These are phyloP conservation scores for Naganishia liquefaciens DNA, from an alignment of 1,284 basidiomycete species.

Conservation along the genomic window DNA sequence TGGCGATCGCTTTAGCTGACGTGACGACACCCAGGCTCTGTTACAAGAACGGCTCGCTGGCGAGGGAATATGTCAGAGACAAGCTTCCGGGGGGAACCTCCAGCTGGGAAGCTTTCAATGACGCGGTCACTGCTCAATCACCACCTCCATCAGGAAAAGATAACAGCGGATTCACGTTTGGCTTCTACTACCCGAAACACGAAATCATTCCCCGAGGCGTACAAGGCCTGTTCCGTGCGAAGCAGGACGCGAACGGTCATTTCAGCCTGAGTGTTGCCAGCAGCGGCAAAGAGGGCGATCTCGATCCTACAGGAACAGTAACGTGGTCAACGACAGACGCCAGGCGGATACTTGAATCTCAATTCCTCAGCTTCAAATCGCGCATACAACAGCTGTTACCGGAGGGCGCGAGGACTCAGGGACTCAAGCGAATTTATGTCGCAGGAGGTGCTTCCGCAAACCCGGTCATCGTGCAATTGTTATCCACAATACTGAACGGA, in stretches of 20 bases:
- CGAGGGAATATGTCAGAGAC: conserved; percentile 77
- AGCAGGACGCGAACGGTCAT: conserved; percentile 46
- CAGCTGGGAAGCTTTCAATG: conserved; percentile 72
- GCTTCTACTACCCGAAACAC: conserved; percentile 73
- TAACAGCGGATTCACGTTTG: conserved; percentile 55
- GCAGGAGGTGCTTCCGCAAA: conserved; percentile 81
- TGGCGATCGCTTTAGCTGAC: conserved; percentile 36
- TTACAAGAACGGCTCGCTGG: conserved; percentile 80
- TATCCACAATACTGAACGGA: conserved; percentile 76
- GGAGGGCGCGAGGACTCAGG: conserved; percentile 54
- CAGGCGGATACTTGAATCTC: conserved; percentile 70
- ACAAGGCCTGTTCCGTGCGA: conserved; percentile 67
- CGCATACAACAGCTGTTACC: conserved; percentile 70
- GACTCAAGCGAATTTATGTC: conserved; percentile 68
- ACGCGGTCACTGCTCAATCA: conserved; percentile 55
- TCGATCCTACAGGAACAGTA: background rate
- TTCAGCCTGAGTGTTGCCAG: conserved; percentile 39
- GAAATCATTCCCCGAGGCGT: conserved; percentile 80
- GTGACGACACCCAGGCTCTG: conserved; percentile 66
- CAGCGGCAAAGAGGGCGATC: conserved; percentile 49
- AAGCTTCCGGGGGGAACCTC: conserved; percentile 57
- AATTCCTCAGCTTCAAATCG: conserved; percentile 75
- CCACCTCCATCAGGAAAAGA: conserved; percentile 35
- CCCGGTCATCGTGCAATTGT: conserved; percentile 68
- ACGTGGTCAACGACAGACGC: conserved; percentile 66